These are phyloP conservation scores for Dactylellina sp. DNA, from an alignment of 2,329 filamentous ascomycete genomes.

Conservation along the genomic window DNA sequence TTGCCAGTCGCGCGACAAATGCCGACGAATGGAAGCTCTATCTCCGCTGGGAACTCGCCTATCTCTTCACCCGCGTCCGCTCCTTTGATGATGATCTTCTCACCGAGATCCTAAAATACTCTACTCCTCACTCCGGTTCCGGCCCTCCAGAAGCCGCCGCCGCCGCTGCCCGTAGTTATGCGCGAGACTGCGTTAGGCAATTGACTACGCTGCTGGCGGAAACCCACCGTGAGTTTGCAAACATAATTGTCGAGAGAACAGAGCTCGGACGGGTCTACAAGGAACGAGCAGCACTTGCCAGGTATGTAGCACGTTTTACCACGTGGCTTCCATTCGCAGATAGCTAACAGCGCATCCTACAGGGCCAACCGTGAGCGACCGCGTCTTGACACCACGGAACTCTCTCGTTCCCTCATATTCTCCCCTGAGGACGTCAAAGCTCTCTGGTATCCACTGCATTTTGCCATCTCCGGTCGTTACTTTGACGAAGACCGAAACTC, in stretches of 20 bases:
- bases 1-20: conserved; percentile 52
- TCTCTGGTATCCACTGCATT: conserved; percentile 53
- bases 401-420: conserved; percentile 50
- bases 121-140: conserved; percentile 42
- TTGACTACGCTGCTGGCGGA: conserved; percentile 44
- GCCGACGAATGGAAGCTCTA: conserved; percentile 56
- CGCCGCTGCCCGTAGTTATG: conserved; percentile 48
- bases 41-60: conserved; percentile 52
- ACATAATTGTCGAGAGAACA: conserved; percentile 40
- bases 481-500: conserved; percentile 54
- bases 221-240: conserved; percentile 52
- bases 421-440: conserved; percentile 54
- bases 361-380: conserved; percentile 47
- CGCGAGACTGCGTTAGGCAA: conserved; percentile 46
- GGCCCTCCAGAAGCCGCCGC: conserved; percentile 52
- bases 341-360: not conserved
- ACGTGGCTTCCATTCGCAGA: not conserved
- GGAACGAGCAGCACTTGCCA: conserved; percentile 36
- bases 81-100: conserved; percentile 53
- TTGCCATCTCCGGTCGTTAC: conserved; percentile 53
- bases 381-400: conserved; percentile 44
- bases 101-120: conserved; percentile 48
- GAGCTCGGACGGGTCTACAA: conserved; percentile 42
- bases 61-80: conserved; percentile 50
- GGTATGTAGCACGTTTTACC: conserved; percentile 9